Base-by-base conservation (phyloP, 75 land plant species). In the Selaginella tamariscina region DNA sequence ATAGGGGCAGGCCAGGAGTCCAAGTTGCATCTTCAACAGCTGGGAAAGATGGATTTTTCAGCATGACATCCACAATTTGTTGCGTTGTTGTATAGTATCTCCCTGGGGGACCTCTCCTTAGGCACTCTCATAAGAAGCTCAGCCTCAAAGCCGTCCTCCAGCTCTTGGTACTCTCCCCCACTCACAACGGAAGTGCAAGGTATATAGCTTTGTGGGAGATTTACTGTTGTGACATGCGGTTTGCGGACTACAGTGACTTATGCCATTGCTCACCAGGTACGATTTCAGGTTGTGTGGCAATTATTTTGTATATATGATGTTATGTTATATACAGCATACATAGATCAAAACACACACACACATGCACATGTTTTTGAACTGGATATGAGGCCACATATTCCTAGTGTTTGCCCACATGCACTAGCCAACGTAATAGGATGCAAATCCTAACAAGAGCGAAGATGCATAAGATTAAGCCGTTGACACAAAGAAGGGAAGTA, bases 11-110 rank as follows among this genome's bases (percentile, higher is more conserved):
- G 39, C 71, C 86, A n/a, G 87, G 78, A 11, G 73, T 89, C 30
- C 78, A 67, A 1, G 76, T 84, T 39, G 84, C 83, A 39, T 73
- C 89, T 24, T 76, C 75, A 15, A 82, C 75, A 66, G n/a, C n/a
- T n/a, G n/a, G n/a, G n/a, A n/a, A n/a, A n/a, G 94, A 73, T 27
- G 75, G 85, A 32, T 81, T 81, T 69, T 72, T 86, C 73, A 85
- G 85, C 30, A 82, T 75, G 49, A 81, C 91, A 32, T 55, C 88
- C 29, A 84, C 73, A 63, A 70, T 85, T 2, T 92, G 97, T 64
- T 92, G 97, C 66, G 88, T 92, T 32, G 86, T 89, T 65, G 97
- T 92, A 31, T 94, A 92, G 69, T 92, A 92, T 62, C 86, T 92
- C 55, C 73, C 90, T 22, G 97, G 97, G n/a, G 97, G 97, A 32